Evolutionary conservation across 2,329 filamentous ascomycete species (phyloP).

Genomic region (Pseudogymnoascus sp.): DNA sequence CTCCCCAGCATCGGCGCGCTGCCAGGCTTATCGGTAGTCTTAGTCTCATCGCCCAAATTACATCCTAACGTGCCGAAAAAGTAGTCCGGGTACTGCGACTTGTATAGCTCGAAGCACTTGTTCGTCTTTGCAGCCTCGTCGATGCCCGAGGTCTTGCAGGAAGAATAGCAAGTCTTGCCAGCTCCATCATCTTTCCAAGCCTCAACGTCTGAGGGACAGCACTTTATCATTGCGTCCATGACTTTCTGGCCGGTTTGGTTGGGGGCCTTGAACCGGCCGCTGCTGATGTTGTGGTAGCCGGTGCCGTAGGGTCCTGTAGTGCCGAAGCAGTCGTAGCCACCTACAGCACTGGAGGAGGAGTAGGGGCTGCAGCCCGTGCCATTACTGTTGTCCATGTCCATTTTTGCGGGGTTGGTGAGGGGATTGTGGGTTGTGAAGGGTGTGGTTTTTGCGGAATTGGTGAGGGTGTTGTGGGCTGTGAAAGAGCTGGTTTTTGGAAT

Average conservation of each 20-base stretch:
- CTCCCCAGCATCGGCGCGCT: neutral
- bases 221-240: neutral
- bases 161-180: neutral
- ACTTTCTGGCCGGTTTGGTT: neutral
- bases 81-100: neutral
- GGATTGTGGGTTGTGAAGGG: neutral
- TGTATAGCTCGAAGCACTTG: neutral
- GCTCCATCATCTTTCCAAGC: no score
- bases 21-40: no score
- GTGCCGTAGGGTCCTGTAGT: neutral
- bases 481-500: neutral
- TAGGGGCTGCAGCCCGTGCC: neutral
- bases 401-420: neutral
- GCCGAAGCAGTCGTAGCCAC: neutral
- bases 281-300: no score
- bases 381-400: neutral
- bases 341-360: neutral
- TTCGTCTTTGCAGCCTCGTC: neutral
- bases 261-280: no score
- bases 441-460: neutral
- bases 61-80: neutral
- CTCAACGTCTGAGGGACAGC: neutral
- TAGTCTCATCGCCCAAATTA: neutral
- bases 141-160: neutral
- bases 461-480: neutral